A percentile compares a stretch with the other conserved stretches of the same genome.
phyloP scores from a whole-genome alignment of 371 early-diverging fungal species.

The Mucor plumbeus region DNA sequence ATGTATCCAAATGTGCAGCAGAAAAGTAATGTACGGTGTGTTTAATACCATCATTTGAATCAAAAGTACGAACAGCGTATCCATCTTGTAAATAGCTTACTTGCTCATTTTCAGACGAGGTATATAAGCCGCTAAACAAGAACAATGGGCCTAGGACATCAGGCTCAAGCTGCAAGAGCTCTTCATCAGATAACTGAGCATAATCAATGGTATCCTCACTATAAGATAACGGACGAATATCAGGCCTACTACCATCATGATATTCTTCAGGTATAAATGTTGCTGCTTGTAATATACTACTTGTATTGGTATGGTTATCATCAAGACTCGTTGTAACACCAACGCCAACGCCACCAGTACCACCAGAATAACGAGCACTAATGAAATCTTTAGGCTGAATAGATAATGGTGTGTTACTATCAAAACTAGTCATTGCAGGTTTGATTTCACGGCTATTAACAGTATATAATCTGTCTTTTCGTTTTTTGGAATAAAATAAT shows the following conservation, averaged over 20 bases:
- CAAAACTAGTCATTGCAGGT: not conserved
- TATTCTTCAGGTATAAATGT: slow-evolving; percentile 14
- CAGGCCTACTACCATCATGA: slow-evolving; percentile 21
- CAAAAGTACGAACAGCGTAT: slow-evolving; percentile 24
- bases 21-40: slow-evolving; percentile 30
- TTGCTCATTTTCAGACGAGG: slow-evolving; percentile 10
- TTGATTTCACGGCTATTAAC: not conserved
- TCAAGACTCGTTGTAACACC: not conserved
- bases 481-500: slow-evolving; percentile 3
- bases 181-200: slow-evolving; percentile 20
- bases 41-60: slow-evolving; percentile 12
- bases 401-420: slow-evolving; percentile 1
- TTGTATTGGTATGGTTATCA: slow-evolving; percentile 11
- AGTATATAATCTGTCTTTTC: slow-evolving; percentile 1
- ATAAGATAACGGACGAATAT: slow-evolving; percentile 29
- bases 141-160: slow-evolving; percentile 14
- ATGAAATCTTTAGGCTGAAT: not conserved
- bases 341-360: not conserved
- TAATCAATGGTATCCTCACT: slow-evolving; percentile 14
- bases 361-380: not conserved
- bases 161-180: slow-evolving; percentile 23
- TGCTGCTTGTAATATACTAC: slow-evolving; percentile 7
- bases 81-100: slow-evolving; percentile 10
- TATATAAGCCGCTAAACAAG: slow-evolving; percentile 25
- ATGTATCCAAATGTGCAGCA: slow-evolving; percentile 8